Evolutionary conservation across 768 basidiomycete species (phyloP), one percentile per base, ranked within the genome.

Genomic region (Rhodotorula diobovata): DNA sequence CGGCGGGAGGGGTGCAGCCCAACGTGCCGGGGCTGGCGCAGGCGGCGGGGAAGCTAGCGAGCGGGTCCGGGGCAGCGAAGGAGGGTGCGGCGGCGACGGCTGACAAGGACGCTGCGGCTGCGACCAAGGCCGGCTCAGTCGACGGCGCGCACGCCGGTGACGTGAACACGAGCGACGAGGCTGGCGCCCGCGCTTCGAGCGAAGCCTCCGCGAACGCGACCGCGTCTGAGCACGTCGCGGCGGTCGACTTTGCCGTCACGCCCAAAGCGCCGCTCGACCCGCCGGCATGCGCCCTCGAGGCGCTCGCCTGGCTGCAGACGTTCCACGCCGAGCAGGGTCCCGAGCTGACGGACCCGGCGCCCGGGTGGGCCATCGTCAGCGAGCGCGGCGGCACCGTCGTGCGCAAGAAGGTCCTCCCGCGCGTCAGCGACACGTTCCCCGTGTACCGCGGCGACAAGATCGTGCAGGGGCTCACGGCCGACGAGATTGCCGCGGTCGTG

Each of bases 391-490:
- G 87, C 12, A 80, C 93, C 45, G 82, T 88, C 7, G 84, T 95
- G 25, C 86, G 90, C 71, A 87, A 88, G 77, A 89, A 89, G 77
- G 80, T 88, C n/a, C 85, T 86, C 14, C 84, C 89, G 0, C 87
- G 89, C 64, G 85, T 95, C 12, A 95, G 92, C 11, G 84, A 89
- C 2, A 82, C 86, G 63, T 86, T 93, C 43, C 91, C 92, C 0
- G 87, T 98, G 7, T 89, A 92, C 80, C 89, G 88, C 75, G 93
- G 90, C 0, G 87, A 89, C 78, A 90, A 91, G 81, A 91, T 97
- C 70, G 88, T 98, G 61, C 90, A 97, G 78, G 93, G 93, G 8
- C 86, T 94, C 20, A 90, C 92, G 2, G 93, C 93, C 1, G 94
- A 96, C 78, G 95, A 99, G 79, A 83, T 97, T 46, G 88, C 87